Percentiles rank a stretch among this genome's conserved stretches.
phyloP scores from a whole-genome alignment of 2,329 filamentous ascomycete genomes.

The Sordariomycetes sp. region DNA sequence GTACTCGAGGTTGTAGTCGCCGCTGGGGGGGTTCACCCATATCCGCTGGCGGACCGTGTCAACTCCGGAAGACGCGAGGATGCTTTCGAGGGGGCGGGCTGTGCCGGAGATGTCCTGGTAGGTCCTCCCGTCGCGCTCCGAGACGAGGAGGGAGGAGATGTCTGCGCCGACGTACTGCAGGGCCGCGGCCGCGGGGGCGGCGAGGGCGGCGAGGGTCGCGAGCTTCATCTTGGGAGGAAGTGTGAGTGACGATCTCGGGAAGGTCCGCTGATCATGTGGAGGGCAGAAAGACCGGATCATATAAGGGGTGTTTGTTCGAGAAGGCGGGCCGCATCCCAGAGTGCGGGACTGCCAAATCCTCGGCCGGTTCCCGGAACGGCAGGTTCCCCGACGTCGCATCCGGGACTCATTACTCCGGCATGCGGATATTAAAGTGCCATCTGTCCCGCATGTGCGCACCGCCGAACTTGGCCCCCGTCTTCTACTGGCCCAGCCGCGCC shows the following conservation, averaged over 20 bases:
- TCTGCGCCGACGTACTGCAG: constrained; percentile 55
- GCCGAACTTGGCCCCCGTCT: no score
- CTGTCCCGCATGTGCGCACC: no score
- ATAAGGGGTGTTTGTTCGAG: not conserved
- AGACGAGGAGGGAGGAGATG: constrained; percentile 53
- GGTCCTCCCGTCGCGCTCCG: constrained; percentile 45
- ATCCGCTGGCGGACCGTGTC: constrained; percentile 59
- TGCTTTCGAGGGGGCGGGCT: constrained; percentile 44
- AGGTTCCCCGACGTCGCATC: no score
- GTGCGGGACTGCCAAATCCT: not conserved
- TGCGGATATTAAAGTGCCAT: no score
- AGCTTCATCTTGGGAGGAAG: not conserved
- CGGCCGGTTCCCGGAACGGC: no score
- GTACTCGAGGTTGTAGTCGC: constrained; percentile 56
- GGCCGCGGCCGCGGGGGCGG: constrained; percentile 17
- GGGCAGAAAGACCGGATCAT: not conserved
- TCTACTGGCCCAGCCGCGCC: no score
- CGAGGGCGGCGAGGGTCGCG: not conserved
- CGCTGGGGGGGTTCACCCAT: constrained; percentile 55
- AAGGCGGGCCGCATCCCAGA: no score
- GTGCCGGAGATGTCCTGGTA: constrained; percentile 46
- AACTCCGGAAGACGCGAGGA: constrained; percentile 46
- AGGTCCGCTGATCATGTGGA: not conserved
- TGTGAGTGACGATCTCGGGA: not conserved
- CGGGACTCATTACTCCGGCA: no score